Evolutionary conservation across 2,329 filamentous ascomycete genomes (phyloP).

Genomic region (Trichoderma koningiopsis): DNA sequence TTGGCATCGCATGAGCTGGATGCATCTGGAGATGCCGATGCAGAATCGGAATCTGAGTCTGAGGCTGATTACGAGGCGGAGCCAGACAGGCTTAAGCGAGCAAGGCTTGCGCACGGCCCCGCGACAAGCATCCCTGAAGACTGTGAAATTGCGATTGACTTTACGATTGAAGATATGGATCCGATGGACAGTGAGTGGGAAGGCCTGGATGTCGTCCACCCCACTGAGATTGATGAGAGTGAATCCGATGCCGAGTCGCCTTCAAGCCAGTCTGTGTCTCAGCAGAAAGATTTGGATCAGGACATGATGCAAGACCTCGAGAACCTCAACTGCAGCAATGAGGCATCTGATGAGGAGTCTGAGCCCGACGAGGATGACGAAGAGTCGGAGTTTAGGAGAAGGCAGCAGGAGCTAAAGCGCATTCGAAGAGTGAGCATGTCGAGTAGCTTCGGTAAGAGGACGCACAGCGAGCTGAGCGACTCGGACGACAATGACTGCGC

Average conservation of each 20-base stretch:
- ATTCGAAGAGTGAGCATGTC: slow-evolving; percentile 53
- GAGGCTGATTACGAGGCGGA: slow-evolving; percentile 30
- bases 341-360: slow-evolving; percentile 42
- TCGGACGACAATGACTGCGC: slow-evolving; percentile 48
- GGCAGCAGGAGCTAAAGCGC: slow-evolving; percentile 48
- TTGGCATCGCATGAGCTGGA: slow-evolving; percentile 27
- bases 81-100: slow-evolving; percentile 23
- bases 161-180: slow-evolving; percentile 52
- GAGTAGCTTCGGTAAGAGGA: slow-evolving; percentile 58
- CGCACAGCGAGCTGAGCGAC: slow-evolving; percentile 56
- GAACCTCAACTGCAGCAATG: slow-evolving; percentile 50
- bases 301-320: slow-evolving; percentile 48
- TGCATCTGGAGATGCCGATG: slow-evolving; percentile 30
- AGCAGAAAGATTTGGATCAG: slow-evolving; percentile 44
- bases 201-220: slow-evolving; percentile 46
- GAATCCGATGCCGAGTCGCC: slow-evolving; percentile 43
- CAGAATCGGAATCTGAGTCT: slow-evolving; percentile 29
- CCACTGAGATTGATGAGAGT: slow-evolving; percentile 50
- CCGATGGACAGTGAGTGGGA: slow-evolving; percentile 50
- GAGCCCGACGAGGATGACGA: slow-evolving; percentile 38
- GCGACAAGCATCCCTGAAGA: slow-evolving; percentile 27
- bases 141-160: slow-evolving; percentile 44
- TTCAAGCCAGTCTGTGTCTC: slow-evolving; percentile 41
- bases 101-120: slow-evolving; percentile 15
- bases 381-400: slow-evolving; percentile 42